Conservation (phyloP, 495 filamentous ascomycete species). For the Penicillium canescens region DNA sequence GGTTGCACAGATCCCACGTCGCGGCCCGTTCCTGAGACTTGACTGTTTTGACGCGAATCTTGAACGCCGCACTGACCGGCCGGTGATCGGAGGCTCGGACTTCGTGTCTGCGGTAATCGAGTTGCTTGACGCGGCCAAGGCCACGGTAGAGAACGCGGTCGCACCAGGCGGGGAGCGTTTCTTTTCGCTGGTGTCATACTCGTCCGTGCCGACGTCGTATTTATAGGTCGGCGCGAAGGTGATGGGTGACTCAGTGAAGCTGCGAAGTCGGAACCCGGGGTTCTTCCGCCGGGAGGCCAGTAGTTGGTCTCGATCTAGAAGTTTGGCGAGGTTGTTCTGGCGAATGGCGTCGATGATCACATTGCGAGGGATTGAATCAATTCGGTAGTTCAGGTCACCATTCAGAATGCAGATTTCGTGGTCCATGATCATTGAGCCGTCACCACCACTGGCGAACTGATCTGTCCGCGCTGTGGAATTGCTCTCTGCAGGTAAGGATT, state of each 20-base stretch:
- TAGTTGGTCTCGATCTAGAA: slow-evolving; percentile 94
- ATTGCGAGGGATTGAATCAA: slow-evolving; percentile 93
- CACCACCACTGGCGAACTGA: slow-evolving; percentile 84
- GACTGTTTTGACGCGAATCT: slow-evolving; percentile 78
- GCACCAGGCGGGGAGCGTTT: slow-evolving; percentile 94
- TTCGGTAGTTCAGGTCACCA: slow-evolving; percentile 97
- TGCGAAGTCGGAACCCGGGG: slow-evolving; percentile 80
- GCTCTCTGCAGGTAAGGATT: slow-evolving; percentile 66
- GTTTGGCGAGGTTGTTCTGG: slow-evolving; percentile 75
- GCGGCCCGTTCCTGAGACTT: slow-evolving; percentile 59
- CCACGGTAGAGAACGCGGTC: slow-evolving; percentile 89
- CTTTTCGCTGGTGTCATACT: slow-evolving; percentile 93
- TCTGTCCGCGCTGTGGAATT: slow-evolving; percentile 62
- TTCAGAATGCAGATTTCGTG: slow-evolving; percentile 96
- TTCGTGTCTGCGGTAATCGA: slow-evolving; percentile 87
- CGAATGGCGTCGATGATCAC: slow-evolving; percentile 83
- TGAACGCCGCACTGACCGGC: slow-evolving; percentile 84
- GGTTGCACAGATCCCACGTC: slow-evolving; percentile 69
- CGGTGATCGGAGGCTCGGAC: slow-evolving; percentile 88
- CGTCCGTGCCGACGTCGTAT: slow-evolving; percentile 93
- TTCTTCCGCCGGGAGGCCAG: slow-evolving; percentile 84
- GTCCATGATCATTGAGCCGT: slow-evolving; percentile 94
- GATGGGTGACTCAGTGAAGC: slow-evolving; percentile 84
- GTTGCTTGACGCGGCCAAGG: slow-evolving; percentile 76
- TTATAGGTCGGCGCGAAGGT: slow-evolving; percentile 96